Percentiles rank a stretch among this genome's conserved stretches.
phyloP scores from a whole-genome alignment of 2,329 filamentous ascomycete species.

The Geosmithia flava region DNA sequence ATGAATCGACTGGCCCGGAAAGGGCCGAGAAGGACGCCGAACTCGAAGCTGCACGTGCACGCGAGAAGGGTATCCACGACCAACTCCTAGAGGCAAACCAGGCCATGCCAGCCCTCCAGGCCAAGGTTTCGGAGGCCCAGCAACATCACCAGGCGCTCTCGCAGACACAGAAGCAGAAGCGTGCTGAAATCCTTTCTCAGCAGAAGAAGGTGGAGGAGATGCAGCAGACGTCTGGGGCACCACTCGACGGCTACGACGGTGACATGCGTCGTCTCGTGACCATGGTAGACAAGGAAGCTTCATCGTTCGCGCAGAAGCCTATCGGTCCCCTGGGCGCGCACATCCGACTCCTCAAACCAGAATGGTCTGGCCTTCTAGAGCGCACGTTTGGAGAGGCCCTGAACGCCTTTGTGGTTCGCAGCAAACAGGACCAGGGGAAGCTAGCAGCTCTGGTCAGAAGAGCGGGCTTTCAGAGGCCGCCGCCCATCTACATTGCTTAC shows the following conservation, averaged over 20 bases:
- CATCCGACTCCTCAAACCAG: conserved; percentile 61
- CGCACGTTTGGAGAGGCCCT: conserved; percentile 57
- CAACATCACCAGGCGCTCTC: conserved; percentile 6
- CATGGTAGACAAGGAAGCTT: conserved; percentile 52
- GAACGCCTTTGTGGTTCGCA: conserved; percentile 71
- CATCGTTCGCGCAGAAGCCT: conserved; percentile 56
- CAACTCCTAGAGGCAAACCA: conserved; percentile 14
- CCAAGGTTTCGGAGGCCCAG: conserved; percentile 17
- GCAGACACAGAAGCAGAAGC: conserved; percentile 27
- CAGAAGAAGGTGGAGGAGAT: conserved; percentile 37
- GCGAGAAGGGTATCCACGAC: conserved; percentile 13
- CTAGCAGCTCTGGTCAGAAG: conserved; percentile 54
- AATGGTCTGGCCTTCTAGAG: conserved; percentile 79
- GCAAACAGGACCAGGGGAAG: conserved; percentile 59
- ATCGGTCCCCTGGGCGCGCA: conserved; percentile 75
- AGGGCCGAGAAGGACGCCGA: conserved; percentile 51
- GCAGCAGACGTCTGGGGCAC: conserved; percentile 39
- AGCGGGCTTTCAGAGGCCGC: conserved; percentile 35
- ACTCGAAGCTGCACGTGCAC: conserved; percentile 15
- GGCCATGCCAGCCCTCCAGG: conserved; percentile 19
- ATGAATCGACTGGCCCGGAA: conserved; percentile 56
- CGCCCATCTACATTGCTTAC: conserved; percentile 25
- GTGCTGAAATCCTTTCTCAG: conserved; percentile 38
- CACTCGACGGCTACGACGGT: conserved; percentile 50
- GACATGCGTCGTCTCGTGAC: conserved; percentile 51